These are phyloP conservation scores for Anisodus acutangulus DNA, from an alignment of 257 asterid genomes.

Conservation along the genomic window DNA sequence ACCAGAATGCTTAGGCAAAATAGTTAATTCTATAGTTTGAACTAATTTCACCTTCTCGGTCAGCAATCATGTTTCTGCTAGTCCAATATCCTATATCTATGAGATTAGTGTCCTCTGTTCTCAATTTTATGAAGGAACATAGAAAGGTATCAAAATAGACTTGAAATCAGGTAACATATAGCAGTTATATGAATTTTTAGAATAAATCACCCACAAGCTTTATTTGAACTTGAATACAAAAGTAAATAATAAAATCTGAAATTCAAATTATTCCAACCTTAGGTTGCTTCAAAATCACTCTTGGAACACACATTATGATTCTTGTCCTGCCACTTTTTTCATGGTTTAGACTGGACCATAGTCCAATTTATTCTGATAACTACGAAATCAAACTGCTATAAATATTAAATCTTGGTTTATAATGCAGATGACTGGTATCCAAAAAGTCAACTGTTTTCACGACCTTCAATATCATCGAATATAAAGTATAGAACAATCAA, in stretches of 20 bases:
- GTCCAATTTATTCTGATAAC: neutral
- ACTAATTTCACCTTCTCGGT: neutral
- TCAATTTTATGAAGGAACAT: neutral
- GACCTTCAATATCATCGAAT: neutral
- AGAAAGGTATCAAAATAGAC: slow-evolving; percentile 4
- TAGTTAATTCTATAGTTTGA: slow-evolving; percentile 4
- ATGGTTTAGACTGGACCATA: slow-evolving; percentile 25
- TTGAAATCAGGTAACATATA: slow-evolving; percentile 22
- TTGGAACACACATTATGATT: slow-evolving; percentile 31
- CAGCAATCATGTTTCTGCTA: neutral
- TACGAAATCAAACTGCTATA: neutral
- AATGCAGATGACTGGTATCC: neutral
- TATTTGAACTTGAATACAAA: neutral
- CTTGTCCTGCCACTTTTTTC: slow-evolving; percentile 7
- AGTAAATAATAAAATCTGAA: slow-evolving; percentile 18
- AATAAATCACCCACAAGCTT: slow-evolving; percentile 3
- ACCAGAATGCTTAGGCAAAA: slow-evolving; percentile 9
- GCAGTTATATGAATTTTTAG: neutral
- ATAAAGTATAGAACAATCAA: neutral
- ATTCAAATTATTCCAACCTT: slow-evolving; percentile 37
- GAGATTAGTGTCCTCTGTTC: neutral
- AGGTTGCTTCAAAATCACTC: slow-evolving; percentile 42
- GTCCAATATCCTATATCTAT: neutral
- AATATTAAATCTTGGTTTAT: neutral
- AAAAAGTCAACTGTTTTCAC: neutral